Percentiles rank a stretch among this genome's conserved stretches.
phyloP scores from a whole-genome alignment of 768 basidiomycete species.

The Termitomyces eurrhizus region DNA sequence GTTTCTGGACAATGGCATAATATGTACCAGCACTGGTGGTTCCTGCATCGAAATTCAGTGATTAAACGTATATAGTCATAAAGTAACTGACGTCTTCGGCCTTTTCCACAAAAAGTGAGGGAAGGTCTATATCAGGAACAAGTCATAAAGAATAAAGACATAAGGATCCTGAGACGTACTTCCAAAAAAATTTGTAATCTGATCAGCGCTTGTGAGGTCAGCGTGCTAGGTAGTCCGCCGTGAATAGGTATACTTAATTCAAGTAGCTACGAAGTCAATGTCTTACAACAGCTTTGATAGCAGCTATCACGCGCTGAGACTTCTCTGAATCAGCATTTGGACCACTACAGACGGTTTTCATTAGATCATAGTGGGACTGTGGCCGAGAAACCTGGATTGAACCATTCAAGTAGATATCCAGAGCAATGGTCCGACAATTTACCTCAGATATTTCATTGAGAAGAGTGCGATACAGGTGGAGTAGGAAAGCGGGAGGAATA shows the following conservation, averaged over 20 bases:
- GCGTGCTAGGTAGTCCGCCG: slow-evolving; percentile 31
- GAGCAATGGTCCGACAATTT: slow-evolving; percentile 6
- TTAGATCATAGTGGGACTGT: slow-evolving; percentile 48
- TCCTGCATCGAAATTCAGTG: slow-evolving; percentile 19
- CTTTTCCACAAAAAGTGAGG: slow-evolving; percentile 56
- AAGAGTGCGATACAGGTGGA: slow-evolving; percentile 64
- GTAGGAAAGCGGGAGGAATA: slow-evolving; percentile 52
- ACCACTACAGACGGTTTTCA: slow-evolving; percentile 39
- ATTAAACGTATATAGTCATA: neutral
- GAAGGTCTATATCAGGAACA: slow-evolving; percentile 36
- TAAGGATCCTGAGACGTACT: slow-evolving; percentile 24
- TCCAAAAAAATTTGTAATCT: slow-evolving; percentile 60
- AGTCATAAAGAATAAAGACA: slow-evolving; percentile 12
- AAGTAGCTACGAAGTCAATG: neutral
- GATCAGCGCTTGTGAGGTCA: slow-evolving; percentile 51
- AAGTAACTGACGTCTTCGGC: slow-evolving; percentile 42
- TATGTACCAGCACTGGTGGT: slow-evolving; percentile 28
- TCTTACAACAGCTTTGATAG: slow-evolving; percentile 36
- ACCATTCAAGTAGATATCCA: neutral
- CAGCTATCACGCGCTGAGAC: slow-evolving; percentile 41
- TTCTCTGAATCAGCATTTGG: slow-evolving; percentile 40
- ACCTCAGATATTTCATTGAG: slow-evolving; percentile 72
- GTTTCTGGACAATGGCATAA: slow-evolving; percentile 3
- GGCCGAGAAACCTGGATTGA: slow-evolving; percentile 58
- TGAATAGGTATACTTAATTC: neutral